These are phyloP conservation scores for Colletotrichum plurivorum DNA, from an alignment of 2,329 filamentous ascomycete genomes.

Conservation along the genomic window DNA sequence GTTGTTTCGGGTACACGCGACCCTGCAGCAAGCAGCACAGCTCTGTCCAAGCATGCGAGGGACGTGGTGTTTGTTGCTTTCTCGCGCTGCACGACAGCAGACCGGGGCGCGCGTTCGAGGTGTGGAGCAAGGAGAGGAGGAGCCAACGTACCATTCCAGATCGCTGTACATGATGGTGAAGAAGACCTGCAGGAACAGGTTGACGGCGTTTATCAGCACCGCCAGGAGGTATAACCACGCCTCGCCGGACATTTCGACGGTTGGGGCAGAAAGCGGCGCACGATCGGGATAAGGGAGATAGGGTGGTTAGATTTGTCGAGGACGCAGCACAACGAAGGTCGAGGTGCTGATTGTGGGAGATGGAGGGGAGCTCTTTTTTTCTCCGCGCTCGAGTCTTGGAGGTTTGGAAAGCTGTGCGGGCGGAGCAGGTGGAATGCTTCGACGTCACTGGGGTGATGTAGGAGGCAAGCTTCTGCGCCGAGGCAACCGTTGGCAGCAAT, in stretches of 20 bases:
- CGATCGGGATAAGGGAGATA: slow-evolving; percentile 20
- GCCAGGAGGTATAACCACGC: slow-evolving; percentile 98
- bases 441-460: slow-evolving; percentile 40
- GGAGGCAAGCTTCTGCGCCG: slow-evolving; percentile 28
- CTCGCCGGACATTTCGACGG: slow-evolving; percentile 87
- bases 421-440: slow-evolving; percentile 36
- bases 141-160: slow-evolving; percentile 89
- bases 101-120: background rate
- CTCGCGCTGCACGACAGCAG: background rate
- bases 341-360: slow-evolving; percentile 30
- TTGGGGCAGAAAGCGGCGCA: slow-evolving; percentile 34
- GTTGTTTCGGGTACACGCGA: background rate
- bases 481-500: slow-evolving; percentile 18
- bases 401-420: slow-evolving; percentile 30
- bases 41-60: slow-evolving; percentile 15
- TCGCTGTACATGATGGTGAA: slow-evolving; percentile 99
- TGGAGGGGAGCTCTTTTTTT: slow-evolving; percentile 19
- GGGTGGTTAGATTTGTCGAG: slow-evolving; percentile 2
- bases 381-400: slow-evolving; percentile 22
- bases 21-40: background rate
- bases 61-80: background rate
- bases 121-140: background rate
- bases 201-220: slow-evolving; percentile 99
- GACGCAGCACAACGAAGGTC: slow-evolving; percentile 3
- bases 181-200: slow-evolving; percentile 99